Percentiles rank a stretch among this genome's conserved stretches.
phyloP scores from a whole-genome alignment of 139 green algal genomes.

The Chlamydomonas applanata region DNA sequence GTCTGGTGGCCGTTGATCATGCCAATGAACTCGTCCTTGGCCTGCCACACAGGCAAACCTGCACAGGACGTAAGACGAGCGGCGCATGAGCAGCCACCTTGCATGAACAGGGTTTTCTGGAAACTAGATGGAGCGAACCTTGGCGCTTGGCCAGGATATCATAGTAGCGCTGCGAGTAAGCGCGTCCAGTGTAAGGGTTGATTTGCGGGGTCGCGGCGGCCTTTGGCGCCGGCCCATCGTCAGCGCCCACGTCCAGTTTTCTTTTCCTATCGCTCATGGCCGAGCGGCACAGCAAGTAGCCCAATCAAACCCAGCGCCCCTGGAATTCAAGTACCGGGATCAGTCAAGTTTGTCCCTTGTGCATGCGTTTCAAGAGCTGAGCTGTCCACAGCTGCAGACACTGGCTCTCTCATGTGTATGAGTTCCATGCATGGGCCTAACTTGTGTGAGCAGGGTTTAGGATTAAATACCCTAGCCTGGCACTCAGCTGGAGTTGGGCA shows the following conservation, averaged over 20 bases:
- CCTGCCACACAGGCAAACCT: constrained; percentile 96
- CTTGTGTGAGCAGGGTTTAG: too few relatives aligned
- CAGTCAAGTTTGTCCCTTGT: too few relatives aligned
- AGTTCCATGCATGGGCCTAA: too few relatives aligned
- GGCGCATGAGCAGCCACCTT: background rate
- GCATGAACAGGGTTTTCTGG: background rate
- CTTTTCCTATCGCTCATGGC: constrained; percentile 56
- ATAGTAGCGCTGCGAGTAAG: constrained; percentile 86
- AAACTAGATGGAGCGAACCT: constrained; percentile 32
- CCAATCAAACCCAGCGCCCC: too few relatives aligned
- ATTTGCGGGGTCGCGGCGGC: constrained; percentile 5
- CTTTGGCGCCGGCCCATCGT: constrained; percentile 10
- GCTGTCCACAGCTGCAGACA: too few relatives aligned
- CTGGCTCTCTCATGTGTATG: too few relatives aligned
- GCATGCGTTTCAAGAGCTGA: too few relatives aligned
- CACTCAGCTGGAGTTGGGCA: too few relatives aligned
- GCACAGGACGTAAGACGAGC: constrained; percentile 3
- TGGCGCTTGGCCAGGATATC: constrained; percentile 90
- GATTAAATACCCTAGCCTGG: too few relatives aligned
- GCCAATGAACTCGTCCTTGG: constrained; percentile 88
- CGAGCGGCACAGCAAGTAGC: too few relatives aligned
- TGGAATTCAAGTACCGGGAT: too few relatives aligned
- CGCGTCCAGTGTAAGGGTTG: constrained; percentile 81
- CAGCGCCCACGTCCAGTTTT: constrained; percentile 67
- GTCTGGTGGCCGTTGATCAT: constrained; percentile 94